These are phyloP conservation scores for Acaromyces ingoldii DNA, from an alignment of 1,284 basidiomycete species.

Conservation along the genomic window DNA sequence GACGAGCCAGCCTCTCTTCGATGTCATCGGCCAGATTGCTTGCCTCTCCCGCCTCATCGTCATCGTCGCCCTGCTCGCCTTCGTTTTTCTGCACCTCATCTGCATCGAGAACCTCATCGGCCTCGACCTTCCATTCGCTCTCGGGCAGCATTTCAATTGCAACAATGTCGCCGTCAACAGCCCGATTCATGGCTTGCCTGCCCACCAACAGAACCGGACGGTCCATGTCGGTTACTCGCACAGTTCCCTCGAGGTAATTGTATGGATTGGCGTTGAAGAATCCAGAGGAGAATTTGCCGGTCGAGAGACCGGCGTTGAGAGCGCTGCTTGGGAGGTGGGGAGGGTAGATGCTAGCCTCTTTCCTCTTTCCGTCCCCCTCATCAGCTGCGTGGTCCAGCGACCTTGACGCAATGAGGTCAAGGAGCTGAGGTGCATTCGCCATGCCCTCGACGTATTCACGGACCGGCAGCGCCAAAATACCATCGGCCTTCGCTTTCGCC, in stretches of 20 bases:
- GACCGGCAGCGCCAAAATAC: constrained; percentile 37
- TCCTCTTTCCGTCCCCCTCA: constrained; percentile 8
- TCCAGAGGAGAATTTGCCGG: constrained; percentile 78
- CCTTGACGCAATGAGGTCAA: constrained; percentile 43
- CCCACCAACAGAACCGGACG: constrained; percentile 82
- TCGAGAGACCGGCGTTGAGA: constrained; percentile 76
- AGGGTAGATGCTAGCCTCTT: constrained; percentile 24
- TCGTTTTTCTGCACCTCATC: constrained; percentile 76
- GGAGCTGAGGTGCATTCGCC: constrained; percentile 33
- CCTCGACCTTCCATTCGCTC: constrained; percentile 85
- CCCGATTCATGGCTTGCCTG: constrained; percentile 88
- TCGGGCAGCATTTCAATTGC: constrained; percentile 83
- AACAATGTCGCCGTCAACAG: constrained; percentile 88
- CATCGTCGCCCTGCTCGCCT: constrained; percentile 62
- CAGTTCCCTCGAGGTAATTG: constrained; percentile 87
- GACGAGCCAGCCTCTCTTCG: constrained; percentile 38
- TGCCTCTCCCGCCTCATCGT: constrained; percentile 54
- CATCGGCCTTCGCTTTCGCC: constrained; percentile 55
- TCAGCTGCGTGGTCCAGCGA: constrained; percentile 11
- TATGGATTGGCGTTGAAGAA: constrained; percentile 93
- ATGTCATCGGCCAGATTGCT: constrained; percentile 17
- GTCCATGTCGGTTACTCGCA: constrained; percentile 66
- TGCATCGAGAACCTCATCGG: constrained; percentile 84
- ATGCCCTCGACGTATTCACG: constrained; percentile 47
- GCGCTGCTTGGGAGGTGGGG: constrained; percentile 76